Evolutionary conservation across 306 rosid species (phyloP).

Genomic region (Fragaria iinumae): DNA sequence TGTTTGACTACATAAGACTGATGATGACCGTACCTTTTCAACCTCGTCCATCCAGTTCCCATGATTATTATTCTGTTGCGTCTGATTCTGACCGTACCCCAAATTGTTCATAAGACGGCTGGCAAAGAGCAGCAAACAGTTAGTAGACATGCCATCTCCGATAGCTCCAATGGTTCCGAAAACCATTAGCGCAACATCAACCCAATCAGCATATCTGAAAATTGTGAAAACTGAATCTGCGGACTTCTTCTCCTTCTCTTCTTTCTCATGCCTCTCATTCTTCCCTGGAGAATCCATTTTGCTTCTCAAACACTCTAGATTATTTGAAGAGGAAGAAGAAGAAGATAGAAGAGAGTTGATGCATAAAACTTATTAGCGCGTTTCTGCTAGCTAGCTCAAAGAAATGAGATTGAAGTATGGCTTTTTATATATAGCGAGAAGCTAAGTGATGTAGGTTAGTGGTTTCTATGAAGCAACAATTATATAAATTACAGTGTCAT

Average conservation of each 20-base stretch:
- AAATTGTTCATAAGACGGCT: conserved; percentile 90
- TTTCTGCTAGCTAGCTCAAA: not conserved
- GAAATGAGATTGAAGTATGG: not conserved
- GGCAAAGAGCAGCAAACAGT: conserved; percentile 67
- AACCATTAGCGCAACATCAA: conserved; percentile 70
- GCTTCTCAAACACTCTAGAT: conserved; percentile 4
- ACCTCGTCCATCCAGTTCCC: conserved; percentile 66
- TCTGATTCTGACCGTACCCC: conserved; percentile 46
- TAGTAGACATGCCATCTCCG: conserved; percentile 94
- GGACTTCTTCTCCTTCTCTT: conserved; percentile 25
- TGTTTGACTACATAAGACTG: conserved; percentile 13
- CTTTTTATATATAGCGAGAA: not conserved
- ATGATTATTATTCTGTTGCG: conserved; percentile 26
- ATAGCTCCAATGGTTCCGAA: conserved; percentile 83
- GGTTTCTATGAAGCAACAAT: conserved; percentile 23
- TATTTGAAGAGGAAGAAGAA: not conserved
- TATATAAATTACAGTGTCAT: not conserved
- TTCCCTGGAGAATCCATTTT: conserved; percentile 41
- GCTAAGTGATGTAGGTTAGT: conserved; percentile 8
- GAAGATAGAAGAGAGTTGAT: not conserved
- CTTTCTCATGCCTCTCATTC: conserved; percentile 13
- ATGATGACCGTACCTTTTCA: conserved; percentile 51
- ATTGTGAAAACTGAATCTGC: conserved; percentile 33
- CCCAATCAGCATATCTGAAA: conserved; percentile 74
- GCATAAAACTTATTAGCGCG: not conserved